Evolutionary conservation across 371 early-diverging fungal genomes (phyloP).

Genomic region (Circinella minor): DNA sequence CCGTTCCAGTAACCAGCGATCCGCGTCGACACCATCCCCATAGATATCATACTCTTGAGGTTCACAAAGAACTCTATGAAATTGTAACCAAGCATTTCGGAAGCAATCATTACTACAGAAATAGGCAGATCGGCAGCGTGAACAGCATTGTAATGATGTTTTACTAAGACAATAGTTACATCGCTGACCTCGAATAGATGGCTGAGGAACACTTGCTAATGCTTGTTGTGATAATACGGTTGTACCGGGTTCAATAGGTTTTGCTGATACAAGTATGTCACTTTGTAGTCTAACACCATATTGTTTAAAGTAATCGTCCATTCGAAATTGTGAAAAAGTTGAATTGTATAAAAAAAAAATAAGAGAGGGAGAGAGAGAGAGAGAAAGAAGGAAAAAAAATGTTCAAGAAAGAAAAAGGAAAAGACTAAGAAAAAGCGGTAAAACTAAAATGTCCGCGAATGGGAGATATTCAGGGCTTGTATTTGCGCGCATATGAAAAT

Average conservation of each 20-base stretch:
- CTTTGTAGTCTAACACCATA: not conserved
- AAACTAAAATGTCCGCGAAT: too few species aligned
- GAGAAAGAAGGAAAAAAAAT: not conserved
- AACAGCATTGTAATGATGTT: conserved; percentile 50
- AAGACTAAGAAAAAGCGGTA: too few species aligned
- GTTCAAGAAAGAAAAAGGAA: too few species aligned
- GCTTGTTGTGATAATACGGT: conserved; percentile 34
- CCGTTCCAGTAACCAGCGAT: conserved; percentile 51
- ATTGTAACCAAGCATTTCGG: conserved; percentile 51
- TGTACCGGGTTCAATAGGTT: conserved; percentile 28
- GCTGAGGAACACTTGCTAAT: conserved; percentile 45
- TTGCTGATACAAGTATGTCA: not conserved
- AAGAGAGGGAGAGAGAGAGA: not conserved
- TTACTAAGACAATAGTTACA: conserved; percentile 49
- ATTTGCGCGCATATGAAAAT: too few species aligned
- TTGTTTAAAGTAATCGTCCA: conserved; percentile 12
- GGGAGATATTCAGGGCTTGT: too few species aligned
- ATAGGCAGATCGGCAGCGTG: conserved; percentile 51
- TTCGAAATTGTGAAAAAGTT: not conserved
- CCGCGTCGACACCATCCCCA: conserved; percentile 38
- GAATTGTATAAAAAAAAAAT: not conserved
- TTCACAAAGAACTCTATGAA: conserved; percentile 47
- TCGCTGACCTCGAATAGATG: conserved; percentile 42
- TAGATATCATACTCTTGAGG: conserved; percentile 45
- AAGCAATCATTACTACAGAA: conserved; percentile 54